Evolutionary conservation across 2,329 filamentous ascomycete species (phyloP), one percentile per base, ranked within the genome.

Genomic region (Alternaria longipes): DNA sequence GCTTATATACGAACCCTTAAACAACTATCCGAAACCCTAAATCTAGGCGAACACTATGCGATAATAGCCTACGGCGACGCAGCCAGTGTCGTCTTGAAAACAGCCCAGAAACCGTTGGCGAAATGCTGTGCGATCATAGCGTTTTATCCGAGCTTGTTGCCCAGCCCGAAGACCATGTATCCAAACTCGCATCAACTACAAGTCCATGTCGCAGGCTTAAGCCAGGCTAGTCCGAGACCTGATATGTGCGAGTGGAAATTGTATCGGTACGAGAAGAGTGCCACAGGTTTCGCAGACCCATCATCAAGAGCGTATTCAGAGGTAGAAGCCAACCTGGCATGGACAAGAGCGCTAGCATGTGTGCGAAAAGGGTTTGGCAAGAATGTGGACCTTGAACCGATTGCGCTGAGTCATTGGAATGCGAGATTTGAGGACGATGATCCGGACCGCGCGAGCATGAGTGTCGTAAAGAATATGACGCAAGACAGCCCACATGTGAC

Each of bases 251-350:
- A 74, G 2, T 81, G 79, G 71, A 74, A 74, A 50, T 65, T 73
- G 16, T 81, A 82, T 55, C 75, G 71, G 28, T 84, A 84, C 59
- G 69, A 74, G 2, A 69, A 72, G 18, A 76, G 74, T 12, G 60
- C 69, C 32, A 67, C 71, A 0, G 81, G 81, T 0, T 83, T 84
- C 57, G 80, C 81, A 16, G 81, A 84, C 61, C 72, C 72, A 12
- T 76, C 75, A 26, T 67, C 78, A 9, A 72, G 74, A 16, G 68
- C 78, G 11, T 83, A 76, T 59, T 76, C 79, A 38, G 75, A 74
- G n/a, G 72, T 81, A 14, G 78, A 81, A 8, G 78, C 80, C 4
- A 74, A 74, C 8, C 62, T 84, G 32, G 73, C 80, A 3, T 83
- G 80, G 79, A 80, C 75, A n/a, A 73, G 82, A 45, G 79, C 79